Evolutionary conservation across 1,284 basidiomycete species (phyloP), one percentile per base, ranked within the genome.

Genomic region (Sphaerobolus stellatus): DNA sequence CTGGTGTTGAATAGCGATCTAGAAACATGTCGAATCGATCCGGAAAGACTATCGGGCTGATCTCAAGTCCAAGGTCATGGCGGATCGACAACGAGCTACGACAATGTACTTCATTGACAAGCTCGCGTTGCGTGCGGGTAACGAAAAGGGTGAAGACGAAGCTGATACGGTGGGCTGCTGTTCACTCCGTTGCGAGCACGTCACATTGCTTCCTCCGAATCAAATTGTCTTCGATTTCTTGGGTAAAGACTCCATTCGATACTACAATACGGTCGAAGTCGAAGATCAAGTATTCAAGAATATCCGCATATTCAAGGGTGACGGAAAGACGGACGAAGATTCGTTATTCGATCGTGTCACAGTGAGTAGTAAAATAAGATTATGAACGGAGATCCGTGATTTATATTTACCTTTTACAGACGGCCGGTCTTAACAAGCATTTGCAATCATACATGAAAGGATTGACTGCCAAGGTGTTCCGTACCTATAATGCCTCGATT

Each of bases 91-190:
- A 71, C 86, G 94, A 33, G 95, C 94, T 7, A 98, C 94, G 1
- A 90, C 94, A 11, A 91, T 98, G 84, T 98, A 98, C 72, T 93
- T 98, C 73, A 98, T 98, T 65, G 94, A 98, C 74, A 83, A 84
- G 64, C 81, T 97, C 27, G 95, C 94, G 24, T 87, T 98, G 68
- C 91, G 94, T 80, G 94, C 94, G 46, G 94, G 94, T 66, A 98
- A 98, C 72, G 95, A 98, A 74, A 98, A 98, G 73, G 94, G 94
- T 45, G 95, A 97, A 65, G 94, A 98, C 61, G 94, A 98, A 72
- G 94, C 94, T 1, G 94, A 98, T 68, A 98, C 94, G 0, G 93
- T 98, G 55, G 94, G 94, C 68, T 98, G 95, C 74, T 98, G 94
- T 71, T 97, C 94, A 14, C 74, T 98, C 49, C 91, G 94, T 24